phyloP scores from a whole-genome alignment of 2,329 filamentous ascomycete genomes.

The Hymenoscyphus fraxineus region DNA sequence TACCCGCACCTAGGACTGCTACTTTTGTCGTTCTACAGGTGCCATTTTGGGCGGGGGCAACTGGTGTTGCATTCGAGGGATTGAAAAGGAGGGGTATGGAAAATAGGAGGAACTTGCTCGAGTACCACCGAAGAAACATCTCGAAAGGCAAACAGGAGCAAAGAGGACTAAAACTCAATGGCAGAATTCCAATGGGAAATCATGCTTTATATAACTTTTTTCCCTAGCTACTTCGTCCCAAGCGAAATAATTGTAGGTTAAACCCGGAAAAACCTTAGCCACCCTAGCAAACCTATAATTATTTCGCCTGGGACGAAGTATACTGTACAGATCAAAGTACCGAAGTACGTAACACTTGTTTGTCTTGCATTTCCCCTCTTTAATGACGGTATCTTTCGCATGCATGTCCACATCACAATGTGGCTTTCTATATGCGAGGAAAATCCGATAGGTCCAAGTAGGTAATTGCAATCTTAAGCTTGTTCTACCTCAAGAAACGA shows the following conservation, averaged over 20 bases:
- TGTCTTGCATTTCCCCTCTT: not conserved
- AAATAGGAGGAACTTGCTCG: not conserved
- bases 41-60: constrained; percentile 7
- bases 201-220: not conserved
- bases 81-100: constrained; percentile 10
- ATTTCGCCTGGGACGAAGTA: not conserved
- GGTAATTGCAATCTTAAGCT: not conserved
- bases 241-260: no score
- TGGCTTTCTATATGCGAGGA: not conserved
- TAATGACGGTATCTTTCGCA: not conserved
- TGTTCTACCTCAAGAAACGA: not conserved
- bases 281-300: no score
- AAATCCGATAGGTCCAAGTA: not conserved
- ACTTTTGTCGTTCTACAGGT: constrained; percentile 37
- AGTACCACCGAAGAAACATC: not conserved
- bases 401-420: not conserved
- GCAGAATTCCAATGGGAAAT: not conserved
- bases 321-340: not conserved
- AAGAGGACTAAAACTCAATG: not conserved
- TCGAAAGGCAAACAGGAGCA: not conserved
- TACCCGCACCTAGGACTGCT: constrained; percentile 52
- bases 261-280: no score
- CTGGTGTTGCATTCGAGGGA: not conserved
- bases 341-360: not conserved
- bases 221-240: no score